phyloP scores from a whole-genome alignment of 768 basidiomycete species.

The Fomitopsis serialis region DNA sequence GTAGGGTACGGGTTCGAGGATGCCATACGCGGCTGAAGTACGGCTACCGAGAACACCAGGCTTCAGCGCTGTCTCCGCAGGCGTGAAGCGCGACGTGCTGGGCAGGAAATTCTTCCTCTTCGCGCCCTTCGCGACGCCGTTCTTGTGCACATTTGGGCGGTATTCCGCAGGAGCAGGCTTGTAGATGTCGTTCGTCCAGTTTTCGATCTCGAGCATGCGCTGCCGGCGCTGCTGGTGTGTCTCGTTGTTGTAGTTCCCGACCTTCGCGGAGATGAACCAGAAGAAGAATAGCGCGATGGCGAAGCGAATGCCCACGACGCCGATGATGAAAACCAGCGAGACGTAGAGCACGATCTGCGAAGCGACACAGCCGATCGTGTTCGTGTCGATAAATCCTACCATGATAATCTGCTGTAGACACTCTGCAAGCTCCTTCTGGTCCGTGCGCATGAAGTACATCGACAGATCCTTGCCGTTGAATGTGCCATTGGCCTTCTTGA shows the following conservation, averaged over 20 bases:
- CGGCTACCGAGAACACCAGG: conserved; percentile 39
- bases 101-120: conserved; percentile 62
- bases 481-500: conserved; percentile 64
- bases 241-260: conserved; percentile 91
- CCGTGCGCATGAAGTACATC: conserved; percentile 74
- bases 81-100: conserved; percentile 68
- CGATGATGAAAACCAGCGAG: conserved; percentile 95
- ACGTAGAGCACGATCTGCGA: conserved; percentile 92
- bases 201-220: conserved; percentile 86
- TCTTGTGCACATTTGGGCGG: conserved; percentile 82
- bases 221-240: conserved; percentile 90
- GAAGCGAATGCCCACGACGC: conserved; percentile 93
- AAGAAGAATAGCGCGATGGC: conserved; percentile 94
- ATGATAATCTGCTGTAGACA: conserved; percentile 85
- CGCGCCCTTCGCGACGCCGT: conserved; percentile 50
- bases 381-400: conserved; percentile 92
- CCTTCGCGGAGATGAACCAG: conserved; percentile 96
- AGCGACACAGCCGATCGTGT: conserved; percentile 93
- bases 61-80: conserved; percentile 56
- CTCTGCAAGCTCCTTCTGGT: conserved; percentile 59
- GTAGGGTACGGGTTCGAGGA: conserved; percentile 55
- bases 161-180: conserved; percentile 86
- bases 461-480: conserved; percentile 84
- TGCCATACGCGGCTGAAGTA: conserved; percentile 60
- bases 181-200: conserved; percentile 96